Evolutionary conservation across 306 rosid genomes (phyloP).

Genomic region (Cicer bijugum): DNA sequence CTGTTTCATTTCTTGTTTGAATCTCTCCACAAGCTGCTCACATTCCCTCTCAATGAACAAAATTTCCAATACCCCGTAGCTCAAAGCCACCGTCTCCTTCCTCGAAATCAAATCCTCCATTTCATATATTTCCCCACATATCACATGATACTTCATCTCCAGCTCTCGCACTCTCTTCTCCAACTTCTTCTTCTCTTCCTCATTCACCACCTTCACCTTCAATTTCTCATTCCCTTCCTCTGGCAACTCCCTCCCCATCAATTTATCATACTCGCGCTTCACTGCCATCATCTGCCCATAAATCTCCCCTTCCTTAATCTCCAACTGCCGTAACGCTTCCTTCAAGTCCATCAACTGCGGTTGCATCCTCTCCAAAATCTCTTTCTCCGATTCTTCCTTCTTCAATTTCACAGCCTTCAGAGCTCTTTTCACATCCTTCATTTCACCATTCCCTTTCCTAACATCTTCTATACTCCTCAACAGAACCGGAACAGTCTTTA

Average conservation of each 20-base stretch:
- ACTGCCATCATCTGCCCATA: conserved; percentile 48
- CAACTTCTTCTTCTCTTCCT: conserved; percentile 51
- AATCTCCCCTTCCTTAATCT: conserved; percentile 53
- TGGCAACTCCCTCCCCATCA: conserved; percentile 38
- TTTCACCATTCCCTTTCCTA: conserved; percentile 57
- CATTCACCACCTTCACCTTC: conserved; percentile 41
- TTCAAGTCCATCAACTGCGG: conserved; percentile 56
- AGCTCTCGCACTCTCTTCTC: conserved; percentile 58
- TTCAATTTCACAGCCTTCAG: conserved; percentile 61
- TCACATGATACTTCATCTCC: conserved; percentile 63
- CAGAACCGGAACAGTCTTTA: conserved; percentile 57
- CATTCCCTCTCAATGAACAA: conserved; percentile 85
- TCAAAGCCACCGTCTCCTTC: conserved; percentile 71
- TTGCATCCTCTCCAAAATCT: conserved; percentile 56
- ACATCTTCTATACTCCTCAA: conserved; percentile 60
- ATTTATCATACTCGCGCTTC: conserved; percentile 51
- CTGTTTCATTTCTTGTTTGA: conserved; percentile 58
- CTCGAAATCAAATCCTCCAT: conserved; percentile 63
- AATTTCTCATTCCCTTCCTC: conserved; percentile 45
- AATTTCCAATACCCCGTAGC: conserved; percentile 80
- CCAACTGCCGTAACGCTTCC: conserved; percentile 51
- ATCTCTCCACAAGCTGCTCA: conserved; percentile 67
- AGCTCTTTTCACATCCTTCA: conserved; percentile 53
- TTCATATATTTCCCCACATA: conserved; percentile 63
- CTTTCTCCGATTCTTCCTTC: conserved; percentile 59